phyloP scores from a whole-genome alignment of 176 grass and related monocot genomes.

The Oryza nivara region DNA sequence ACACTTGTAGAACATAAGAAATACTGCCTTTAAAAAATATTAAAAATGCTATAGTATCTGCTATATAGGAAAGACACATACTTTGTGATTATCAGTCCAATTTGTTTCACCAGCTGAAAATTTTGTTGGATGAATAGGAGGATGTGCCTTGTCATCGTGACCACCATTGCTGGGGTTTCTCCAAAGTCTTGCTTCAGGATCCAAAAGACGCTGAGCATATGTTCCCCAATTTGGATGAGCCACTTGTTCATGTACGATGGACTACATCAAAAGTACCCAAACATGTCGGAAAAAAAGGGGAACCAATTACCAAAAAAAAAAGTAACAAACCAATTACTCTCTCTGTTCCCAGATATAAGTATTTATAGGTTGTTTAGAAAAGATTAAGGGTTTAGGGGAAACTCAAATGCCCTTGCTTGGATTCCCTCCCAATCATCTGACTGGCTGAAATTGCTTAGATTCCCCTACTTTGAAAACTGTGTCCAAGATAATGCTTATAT shows the following conservation, averaged over 20 bases:
- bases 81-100: conserved; percentile 71
- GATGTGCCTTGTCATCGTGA: conserved; percentile 97
- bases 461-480: too few species aligned
- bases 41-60: conserved; percentile 7
- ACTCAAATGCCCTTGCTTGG: too few species aligned
- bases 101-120: conserved; percentile 64
- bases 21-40: neutral
- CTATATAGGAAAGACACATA: conserved; percentile 42
- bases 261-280: conserved; percentile 49
- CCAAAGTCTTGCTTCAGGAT: conserved; percentile 87
- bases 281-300: conserved; percentile 22
- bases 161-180: conserved; percentile 93
- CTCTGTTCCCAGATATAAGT: too few species aligned
- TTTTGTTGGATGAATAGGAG: conserved; percentile 96
- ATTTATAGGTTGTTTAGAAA: too few species aligned
- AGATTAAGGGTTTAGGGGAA: too few species aligned
- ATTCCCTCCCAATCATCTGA: too few species aligned
- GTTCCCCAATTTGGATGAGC: conserved; percentile 77
- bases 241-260: conserved; percentile 72
- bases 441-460: too few species aligned
- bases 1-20: conserved; percentile 24
- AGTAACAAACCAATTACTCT: neutral
- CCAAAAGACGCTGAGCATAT: conserved; percentile 80
- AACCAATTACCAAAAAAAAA: neutral
- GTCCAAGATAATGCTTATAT: too few species aligned